Base-by-base conservation (phyloP, 441 rosid genomes). In the Populus tomentosa region DNA sequence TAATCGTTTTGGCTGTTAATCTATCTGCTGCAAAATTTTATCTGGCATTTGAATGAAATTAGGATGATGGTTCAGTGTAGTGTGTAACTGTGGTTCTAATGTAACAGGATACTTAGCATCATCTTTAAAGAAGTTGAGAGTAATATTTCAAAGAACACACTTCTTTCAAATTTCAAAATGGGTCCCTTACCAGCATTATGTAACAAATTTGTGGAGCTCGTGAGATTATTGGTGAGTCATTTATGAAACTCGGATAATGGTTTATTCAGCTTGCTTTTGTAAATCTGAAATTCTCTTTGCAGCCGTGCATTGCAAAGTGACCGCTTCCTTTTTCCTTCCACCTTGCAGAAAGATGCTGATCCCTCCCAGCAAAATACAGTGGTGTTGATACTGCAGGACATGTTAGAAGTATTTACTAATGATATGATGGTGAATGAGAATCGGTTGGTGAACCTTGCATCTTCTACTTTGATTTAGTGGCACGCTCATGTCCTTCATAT, bases 341-440 rank as follows among this genome's bases (percentile, higher is more conserved):
- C 88, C 80, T 76, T 89, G 84, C 92, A 97, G 99, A 97, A 94
- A 92, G 98, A 89, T 77, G 91, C 89, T 28, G 97, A 93, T 80
- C 88, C 90, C 81, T 85, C 92, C 79, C 90, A 93, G 86, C 83
- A 85, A 79, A 93, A 92, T 85, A 79, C 82, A 63, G 92, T 93
- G 84, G 98, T 93, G 74, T 85, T 97, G 77, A 79, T 93, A 84
- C 88, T 97, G 69, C 98, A 91, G 83, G 99, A 97, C 82, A 97
- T 95, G 98, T 83, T 97, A 82, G 98, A 95, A 90, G 97, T 97
- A 70, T 95, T 92, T 72, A 88, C 96, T 40, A 90, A 90, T 73
- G 98, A 97, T 88, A 91, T 95, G 98, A 93, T 92, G 98, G 92
- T 91, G 86, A 93, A 86, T 79, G 99, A 97, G 85, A 92, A 86